Conservation (phyloP, 2,329 filamentous ascomycete species). For the Parastagonospora nodorum region DNA sequence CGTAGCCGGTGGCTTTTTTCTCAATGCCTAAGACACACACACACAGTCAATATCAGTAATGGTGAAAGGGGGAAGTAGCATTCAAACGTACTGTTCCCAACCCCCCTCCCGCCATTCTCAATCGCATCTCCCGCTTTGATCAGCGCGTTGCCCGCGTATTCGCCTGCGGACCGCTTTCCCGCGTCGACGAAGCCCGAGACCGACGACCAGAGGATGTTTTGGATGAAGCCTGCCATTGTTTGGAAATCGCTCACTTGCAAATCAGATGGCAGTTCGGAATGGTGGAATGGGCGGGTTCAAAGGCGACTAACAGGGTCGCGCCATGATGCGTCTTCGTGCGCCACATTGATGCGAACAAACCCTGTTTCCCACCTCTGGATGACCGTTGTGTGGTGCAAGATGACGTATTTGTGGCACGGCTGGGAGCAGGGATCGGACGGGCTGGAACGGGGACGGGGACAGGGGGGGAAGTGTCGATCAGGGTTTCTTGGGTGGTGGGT, state of each 20-base stretch:
- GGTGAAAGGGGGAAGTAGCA: too few relatives aligned
- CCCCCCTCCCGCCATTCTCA: constrained; percentile 37
- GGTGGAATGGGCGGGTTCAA: not conserved
- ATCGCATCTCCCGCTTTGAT: constrained; percentile 46
- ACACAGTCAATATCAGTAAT: too few relatives aligned
- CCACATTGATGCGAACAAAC: constrained; percentile 15
- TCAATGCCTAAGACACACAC: constrained; percentile 38
- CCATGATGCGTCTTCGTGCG: constrained; percentile 18
- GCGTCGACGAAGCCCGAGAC: constrained; percentile 46
- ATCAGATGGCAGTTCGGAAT: too few relatives aligned
- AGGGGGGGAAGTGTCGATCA: not conserved
- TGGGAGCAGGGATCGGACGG: constrained; percentile 8
- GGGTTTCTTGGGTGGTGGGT: too few relatives aligned
- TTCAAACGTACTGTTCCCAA: constrained; percentile 35
- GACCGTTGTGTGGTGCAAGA: constrained; percentile 22
- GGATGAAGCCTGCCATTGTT: constrained; percentile 40
- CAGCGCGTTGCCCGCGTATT: constrained; percentile 45
- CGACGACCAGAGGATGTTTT: constrained; percentile 46
- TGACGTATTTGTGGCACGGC: constrained; percentile 37
- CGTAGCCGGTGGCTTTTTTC: constrained; percentile 36
- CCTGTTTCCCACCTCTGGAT: constrained; percentile 28
- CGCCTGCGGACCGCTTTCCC: constrained; percentile 42
- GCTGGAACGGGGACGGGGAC: constrained; percentile 5
- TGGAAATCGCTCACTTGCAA: too few relatives aligned
- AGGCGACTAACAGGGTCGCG: constrained; percentile 20